Base-by-base conservation (phyloP, 768 basidiomycete species). In the Auriscalpium microsporum region DNA sequence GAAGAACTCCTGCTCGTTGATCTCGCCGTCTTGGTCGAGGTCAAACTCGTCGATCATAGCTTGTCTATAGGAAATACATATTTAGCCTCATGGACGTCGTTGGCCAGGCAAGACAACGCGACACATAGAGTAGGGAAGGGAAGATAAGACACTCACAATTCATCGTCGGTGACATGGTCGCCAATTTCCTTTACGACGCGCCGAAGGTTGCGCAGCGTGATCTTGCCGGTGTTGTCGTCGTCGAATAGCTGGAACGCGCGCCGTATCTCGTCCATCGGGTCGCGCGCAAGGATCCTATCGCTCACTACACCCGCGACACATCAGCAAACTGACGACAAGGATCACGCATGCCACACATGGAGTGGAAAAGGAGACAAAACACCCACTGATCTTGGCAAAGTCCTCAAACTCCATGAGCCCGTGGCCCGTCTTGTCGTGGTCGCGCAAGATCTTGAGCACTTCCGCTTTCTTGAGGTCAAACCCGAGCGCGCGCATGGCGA, bases 41-140 rank as follows among this genome's bases (percentile, higher is more conserved):
- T 99, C 96, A 67, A 99, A 99, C 72, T 99, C 96, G 64, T 99
- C 96, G 66, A 99, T 99, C 96, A 99, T 99, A 21, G 96, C 96
- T 83, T 97, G 94, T 62, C 95, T 97, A 63, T 8, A 14, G 11
- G 13, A 52, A 49, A 40, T 17, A 37, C 23, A 44, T 36, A 28
- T 36, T 48, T 28, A 34, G 53, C 45, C 16, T 47, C 45, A 37
- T 47, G 47, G 38, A 37, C 4, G 46, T 35, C 35, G 40, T 21
- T 21, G 21, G 21, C 21, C 21, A 21, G 21, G 48, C 1, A 36
- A 35, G n/a, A 45, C 44, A 45, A 38, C 42, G 51, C 50, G 34
- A 1, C 33, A 58, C 48, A 40, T 4, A 19, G 45, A 56, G 52
- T 38, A 61, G 52, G 52, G 46, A 36, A 38, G 58, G 53, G 23